phyloP scores from a whole-genome alignment of 345 rosid species.

The Sapria himalayana region DNA sequence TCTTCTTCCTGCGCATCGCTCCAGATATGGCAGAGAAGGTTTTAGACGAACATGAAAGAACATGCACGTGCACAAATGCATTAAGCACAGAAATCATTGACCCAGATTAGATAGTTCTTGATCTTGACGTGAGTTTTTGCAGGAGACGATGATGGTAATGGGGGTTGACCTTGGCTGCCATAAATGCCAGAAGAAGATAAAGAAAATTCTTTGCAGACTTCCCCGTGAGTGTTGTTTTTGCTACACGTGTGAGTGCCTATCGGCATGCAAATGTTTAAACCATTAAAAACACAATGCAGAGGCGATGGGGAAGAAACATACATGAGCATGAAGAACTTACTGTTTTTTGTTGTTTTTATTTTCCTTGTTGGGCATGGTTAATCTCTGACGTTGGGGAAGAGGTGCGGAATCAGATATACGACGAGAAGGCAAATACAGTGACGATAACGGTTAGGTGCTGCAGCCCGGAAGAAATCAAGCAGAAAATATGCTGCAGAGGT shows the following conservation, averaged over 20 bases:
- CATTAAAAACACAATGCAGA: too few species aligned
- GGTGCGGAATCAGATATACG: constrained; percentile 38
- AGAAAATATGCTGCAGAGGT: constrained; percentile 33
- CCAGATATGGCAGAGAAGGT: too few species aligned
- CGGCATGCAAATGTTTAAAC: too few species aligned
- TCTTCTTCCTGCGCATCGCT: too few species aligned
- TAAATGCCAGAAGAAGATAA: constrained; percentile 53
- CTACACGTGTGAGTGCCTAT: not conserved
- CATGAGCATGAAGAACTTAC: constrained; percentile 14
- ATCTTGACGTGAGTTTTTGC: too few species aligned
- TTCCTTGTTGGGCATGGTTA: constrained; percentile 30
- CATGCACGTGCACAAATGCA: too few species aligned
- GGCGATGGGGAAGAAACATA: too few species aligned
- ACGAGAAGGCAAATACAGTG: constrained; percentile 49
- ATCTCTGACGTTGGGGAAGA: too few species aligned
- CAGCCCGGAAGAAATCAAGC: constrained; percentile 46
- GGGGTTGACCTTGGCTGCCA: constrained; percentile 50
- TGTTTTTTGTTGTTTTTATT: constrained; percentile 5
- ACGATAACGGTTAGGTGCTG: constrained; percentile 56
- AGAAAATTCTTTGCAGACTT: constrained; percentile 37
- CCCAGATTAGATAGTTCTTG: too few species aligned
- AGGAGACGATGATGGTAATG: constrained; percentile 52
- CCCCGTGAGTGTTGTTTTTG: constrained; percentile 39
- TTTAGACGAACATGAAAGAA: too few species aligned
- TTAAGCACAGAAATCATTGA: too few species aligned